Evolutionary conservation across 2,329 filamentous ascomycete species (phyloP).

Genomic region (Mycogone perniciosa): DNA sequence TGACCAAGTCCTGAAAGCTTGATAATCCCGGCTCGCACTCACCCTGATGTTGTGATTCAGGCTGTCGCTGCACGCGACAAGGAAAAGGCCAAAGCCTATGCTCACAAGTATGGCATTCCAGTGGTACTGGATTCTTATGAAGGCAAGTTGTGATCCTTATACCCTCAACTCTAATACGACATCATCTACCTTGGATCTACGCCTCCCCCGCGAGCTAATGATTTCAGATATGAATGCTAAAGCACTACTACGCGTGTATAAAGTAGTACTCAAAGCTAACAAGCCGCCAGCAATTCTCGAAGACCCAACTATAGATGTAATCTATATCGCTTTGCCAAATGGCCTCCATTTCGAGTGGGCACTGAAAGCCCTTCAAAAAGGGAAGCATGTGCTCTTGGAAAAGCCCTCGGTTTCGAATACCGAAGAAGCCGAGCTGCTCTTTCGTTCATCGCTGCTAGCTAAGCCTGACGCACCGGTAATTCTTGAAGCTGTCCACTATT

Average conservation of each 20-base stretch:
- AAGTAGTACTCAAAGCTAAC: not conserved
- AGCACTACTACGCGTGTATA: too few species aligned
- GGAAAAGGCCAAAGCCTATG: not conserved
- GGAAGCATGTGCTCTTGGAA: slow-evolving; percentile 32
- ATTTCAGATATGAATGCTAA: too few species aligned
- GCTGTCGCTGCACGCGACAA: not conserved
- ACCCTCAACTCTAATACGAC: too few species aligned
- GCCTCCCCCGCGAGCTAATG: too few species aligned
- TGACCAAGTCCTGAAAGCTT: not conserved
- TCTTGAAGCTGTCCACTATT: not conserved
- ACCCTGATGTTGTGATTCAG: not conserved
- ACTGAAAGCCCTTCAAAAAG: slow-evolving; percentile 35
- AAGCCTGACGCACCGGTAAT: not conserved
- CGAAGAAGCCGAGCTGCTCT: not conserved
- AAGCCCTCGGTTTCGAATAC: not conserved
- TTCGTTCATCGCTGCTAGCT: not conserved
- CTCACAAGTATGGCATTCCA: not conserved
- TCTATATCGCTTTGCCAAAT: slow-evolving; percentile 44
- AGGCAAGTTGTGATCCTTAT: not conserved
- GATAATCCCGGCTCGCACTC: not conserved
- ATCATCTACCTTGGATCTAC: too few species aligned
- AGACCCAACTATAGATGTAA: slow-evolving; percentile 35
- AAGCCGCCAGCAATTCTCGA: slow-evolving; percentile 20
- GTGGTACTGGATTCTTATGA: not conserved
- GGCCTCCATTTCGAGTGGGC: slow-evolving; percentile 40